These are phyloP conservation scores for Bipolaris bicolor DNA, from an alignment of 2,329 filamentous ascomycete species.

Conservation along the genomic window DNA sequence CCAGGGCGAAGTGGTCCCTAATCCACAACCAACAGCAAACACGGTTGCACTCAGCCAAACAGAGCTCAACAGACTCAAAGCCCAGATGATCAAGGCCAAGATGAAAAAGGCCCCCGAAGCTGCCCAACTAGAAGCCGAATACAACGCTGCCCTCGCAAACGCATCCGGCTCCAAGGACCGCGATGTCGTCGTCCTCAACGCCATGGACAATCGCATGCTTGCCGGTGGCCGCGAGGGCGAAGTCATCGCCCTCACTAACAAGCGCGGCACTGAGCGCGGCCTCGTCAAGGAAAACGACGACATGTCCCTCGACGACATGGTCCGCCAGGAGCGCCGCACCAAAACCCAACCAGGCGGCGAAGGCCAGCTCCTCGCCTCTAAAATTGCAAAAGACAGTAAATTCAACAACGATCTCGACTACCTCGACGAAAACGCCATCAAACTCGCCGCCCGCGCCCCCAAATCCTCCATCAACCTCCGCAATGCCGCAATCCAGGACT, in stretches of 20 bases:
- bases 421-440: conserved; percentile 93
- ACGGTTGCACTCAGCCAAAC: conserved; percentile 72
- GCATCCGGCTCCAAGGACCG: conserved; percentile 64
- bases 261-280: conserved; percentile 82
- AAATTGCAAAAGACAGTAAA: conserved; percentile 90
- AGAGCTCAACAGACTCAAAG: conserved; percentile 84
- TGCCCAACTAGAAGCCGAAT: conserved; percentile 79
- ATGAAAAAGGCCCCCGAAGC: conserved; percentile 78
- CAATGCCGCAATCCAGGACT: conserved; percentile 84
- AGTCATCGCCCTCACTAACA: conserved; percentile 77
- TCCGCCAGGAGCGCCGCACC: conserved; percentile 89
- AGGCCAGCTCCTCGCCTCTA: conserved; percentile 81
- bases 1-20: conserved; percentile 65
- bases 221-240: conserved; percentile 77
- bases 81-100: conserved; percentile 95
- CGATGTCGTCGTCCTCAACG: conserved; percentile 78
- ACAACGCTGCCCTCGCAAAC: conserved; percentile 74
- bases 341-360: conserved; percentile 79
- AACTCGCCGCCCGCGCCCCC: conserved; percentile 84
- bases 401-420: conserved; percentile 95
- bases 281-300: conserved; percentile 89
- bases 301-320: conserved; percentile 97
- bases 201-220: conserved; percentile 89
- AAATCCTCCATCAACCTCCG: conserved; percentile 88
- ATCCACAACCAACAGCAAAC: conserved; percentile 57